Conservation (phyloP, 257 asterid species). For the Primulina tabacum region DNA sequence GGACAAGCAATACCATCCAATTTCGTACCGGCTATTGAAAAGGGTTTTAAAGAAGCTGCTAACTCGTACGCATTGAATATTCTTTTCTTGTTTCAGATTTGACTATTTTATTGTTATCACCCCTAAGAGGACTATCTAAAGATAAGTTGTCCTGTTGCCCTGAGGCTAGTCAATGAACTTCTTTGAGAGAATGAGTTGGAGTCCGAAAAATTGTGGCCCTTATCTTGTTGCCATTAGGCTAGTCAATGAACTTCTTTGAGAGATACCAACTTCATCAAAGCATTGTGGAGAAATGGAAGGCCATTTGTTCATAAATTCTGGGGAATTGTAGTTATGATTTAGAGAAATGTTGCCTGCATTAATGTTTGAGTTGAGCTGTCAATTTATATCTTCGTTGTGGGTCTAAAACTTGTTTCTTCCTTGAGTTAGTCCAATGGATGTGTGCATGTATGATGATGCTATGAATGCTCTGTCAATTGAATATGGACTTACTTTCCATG, state of each 20-base stretch:
- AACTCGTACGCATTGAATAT: constrained; percentile 70
- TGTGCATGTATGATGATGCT: constrained; percentile 1
- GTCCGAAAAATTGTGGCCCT: too few species aligned
- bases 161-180: constrained; percentile 14
- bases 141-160: not conserved
- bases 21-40: constrained; percentile 94
- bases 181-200: not conserved
- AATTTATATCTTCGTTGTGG: not conserved
- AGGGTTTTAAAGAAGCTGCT: constrained; percentile 97
- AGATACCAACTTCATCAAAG: not conserved
- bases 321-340: not conserved
- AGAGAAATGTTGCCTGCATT: not conserved
- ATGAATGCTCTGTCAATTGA: not conserved
- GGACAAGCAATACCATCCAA: constrained; percentile 91
- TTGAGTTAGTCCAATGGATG: not conserved
- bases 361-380: not conserved
- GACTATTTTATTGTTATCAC: not conserved
- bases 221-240: not conserved
- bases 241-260: constrained; percentile 15
- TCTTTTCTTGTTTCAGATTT: not conserved
- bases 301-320: too few species aligned
- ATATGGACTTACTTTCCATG: constrained; percentile 26
- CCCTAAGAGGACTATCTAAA: not conserved
- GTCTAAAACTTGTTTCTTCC: not conserved
- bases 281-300: not conserved